phyloP scores from a whole-genome alignment of 495 filamentous ascomycete species.

The Aspergillus incahuasiensis region DNA sequence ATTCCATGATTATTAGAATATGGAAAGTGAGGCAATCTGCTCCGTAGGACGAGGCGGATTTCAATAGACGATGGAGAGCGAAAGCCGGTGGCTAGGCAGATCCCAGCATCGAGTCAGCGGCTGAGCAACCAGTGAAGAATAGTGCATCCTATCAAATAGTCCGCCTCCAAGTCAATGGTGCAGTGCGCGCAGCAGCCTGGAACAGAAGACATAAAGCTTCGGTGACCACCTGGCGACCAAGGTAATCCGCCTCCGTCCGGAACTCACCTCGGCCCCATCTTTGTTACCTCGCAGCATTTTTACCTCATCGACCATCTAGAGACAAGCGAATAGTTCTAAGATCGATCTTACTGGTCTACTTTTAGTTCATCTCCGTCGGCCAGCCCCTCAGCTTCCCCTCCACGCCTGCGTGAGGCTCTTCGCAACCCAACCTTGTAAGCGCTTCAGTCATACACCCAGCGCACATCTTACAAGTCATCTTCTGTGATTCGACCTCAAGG shows the following conservation, averaged over 20 bases:
- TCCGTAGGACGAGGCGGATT: background rate
- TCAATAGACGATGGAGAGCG: background rate
- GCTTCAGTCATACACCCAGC: constrained; percentile 1
- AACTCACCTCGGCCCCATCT: background rate
- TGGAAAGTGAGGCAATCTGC: background rate
- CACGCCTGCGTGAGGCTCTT: constrained; percentile 13
- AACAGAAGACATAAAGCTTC: background rate
- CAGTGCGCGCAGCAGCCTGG: background rate
- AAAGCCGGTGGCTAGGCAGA: background rate
- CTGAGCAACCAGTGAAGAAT: background rate
- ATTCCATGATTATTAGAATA: too few species aligned
- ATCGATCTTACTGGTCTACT: constrained; percentile 3
- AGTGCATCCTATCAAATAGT: constrained; percentile 2
- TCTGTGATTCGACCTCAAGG: background rate
- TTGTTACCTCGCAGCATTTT: background rate
- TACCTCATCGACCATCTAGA: background rate
- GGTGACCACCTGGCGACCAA: background rate
- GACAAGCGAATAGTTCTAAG: background rate
- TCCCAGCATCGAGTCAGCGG: background rate
- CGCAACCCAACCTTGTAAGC: constrained; percentile 6
- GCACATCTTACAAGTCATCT: constrained; percentile 4
- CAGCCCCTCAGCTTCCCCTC: constrained; percentile 12
- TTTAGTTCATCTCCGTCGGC: background rate
- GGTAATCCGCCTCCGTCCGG: background rate
- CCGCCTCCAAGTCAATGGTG: background rate